Evolutionary conservation across 306 rosid species (phyloP).

Genomic region (Argentina anserina): DNA sequence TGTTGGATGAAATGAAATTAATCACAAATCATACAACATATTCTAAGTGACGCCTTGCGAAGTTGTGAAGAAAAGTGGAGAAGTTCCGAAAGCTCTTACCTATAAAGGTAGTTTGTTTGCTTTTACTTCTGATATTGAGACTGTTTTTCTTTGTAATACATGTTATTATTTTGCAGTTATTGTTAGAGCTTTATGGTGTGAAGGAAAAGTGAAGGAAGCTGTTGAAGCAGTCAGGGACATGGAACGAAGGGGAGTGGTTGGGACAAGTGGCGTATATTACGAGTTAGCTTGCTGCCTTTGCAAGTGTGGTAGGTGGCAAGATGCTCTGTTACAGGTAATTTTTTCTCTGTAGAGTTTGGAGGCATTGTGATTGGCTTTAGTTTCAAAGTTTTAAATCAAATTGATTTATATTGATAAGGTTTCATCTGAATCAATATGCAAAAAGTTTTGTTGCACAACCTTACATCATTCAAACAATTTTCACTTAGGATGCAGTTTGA

Average conservation of each 20-base stretch:
- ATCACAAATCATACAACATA: too few species aligned
- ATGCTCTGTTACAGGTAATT: conserved; percentile 72
- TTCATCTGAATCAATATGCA: conserved; percentile 5
- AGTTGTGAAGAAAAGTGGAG: conserved; percentile 69
- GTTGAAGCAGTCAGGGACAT: conserved; percentile 72
- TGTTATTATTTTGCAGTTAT: conserved; percentile 47
- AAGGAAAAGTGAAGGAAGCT: conserved; percentile 77
- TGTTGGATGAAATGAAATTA: too few species aligned
- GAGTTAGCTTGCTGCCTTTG: conserved; percentile 93
- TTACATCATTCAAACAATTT: not conserved
- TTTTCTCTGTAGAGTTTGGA: conserved; percentile 4
- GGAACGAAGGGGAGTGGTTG: conserved; percentile 83
- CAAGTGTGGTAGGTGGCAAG: conserved; percentile 80
- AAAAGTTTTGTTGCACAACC: not conserved
- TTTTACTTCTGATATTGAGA: conserved; percentile 26
- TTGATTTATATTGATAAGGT: not conserved
- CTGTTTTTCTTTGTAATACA: conserved; percentile 22
- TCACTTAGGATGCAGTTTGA: not conserved
- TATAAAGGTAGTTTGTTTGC: conserved; percentile 61
- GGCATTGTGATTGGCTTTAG: not conserved
- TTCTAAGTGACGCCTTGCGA: too few species aligned
- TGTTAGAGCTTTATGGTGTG: conserved; percentile 77
- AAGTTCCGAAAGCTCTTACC: conserved; percentile 67
- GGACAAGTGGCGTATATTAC: conserved; percentile 69
- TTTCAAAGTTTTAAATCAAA: not conserved